These are phyloP conservation scores for Inosperma sp. DNA, from an alignment of 768 basidiomycete species.

Conservation along the genomic window DNA sequence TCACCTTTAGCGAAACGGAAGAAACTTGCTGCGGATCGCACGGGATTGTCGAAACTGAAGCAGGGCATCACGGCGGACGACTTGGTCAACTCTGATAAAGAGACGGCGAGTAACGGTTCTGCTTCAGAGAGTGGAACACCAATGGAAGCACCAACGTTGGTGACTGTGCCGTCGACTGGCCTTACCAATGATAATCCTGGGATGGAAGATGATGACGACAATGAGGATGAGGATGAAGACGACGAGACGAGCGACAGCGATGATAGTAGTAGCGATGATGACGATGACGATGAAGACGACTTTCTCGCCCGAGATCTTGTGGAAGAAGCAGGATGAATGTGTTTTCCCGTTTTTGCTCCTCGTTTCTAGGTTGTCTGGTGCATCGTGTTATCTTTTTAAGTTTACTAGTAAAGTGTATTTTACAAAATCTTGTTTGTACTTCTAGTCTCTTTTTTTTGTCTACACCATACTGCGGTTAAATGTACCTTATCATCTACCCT, in stretches of 20 bases:
- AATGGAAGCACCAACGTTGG: too few species aligned
- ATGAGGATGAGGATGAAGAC: background rate
- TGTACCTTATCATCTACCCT: background rate
- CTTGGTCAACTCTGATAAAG: conserved; percentile 25
- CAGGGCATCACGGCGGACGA: conserved; percentile 59
- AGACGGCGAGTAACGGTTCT: conserved; percentile 17
- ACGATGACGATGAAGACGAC: conserved; percentile 54
- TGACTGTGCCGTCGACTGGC: too few species aligned
- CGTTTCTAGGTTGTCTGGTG: conserved; percentile 10
- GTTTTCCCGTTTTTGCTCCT: conserved; percentile 5
- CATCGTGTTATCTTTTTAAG: conserved; percentile 10
- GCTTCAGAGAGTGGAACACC: conserved; percentile 12
- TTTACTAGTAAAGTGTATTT: too few species aligned
- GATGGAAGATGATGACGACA: background rate
- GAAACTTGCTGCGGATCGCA: conserved; percentile 62
- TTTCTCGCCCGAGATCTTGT: conserved; percentile 78
- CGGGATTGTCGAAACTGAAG: conserved; percentile 63
- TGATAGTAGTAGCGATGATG: conserved; percentile 31
- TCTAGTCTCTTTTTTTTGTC: background rate
- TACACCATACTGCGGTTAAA: too few species aligned
- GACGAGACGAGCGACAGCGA: conserved; percentile 29
- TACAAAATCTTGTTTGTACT: background rate
- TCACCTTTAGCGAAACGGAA: conserved; percentile 81
- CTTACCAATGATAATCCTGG: too few species aligned
- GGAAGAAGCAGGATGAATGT: conserved; percentile 69